These are phyloP conservation scores for Fusarium papillatum DNA, from an alignment of 2,329 filamentous ascomycete species.

Conservation along the genomic window DNA sequence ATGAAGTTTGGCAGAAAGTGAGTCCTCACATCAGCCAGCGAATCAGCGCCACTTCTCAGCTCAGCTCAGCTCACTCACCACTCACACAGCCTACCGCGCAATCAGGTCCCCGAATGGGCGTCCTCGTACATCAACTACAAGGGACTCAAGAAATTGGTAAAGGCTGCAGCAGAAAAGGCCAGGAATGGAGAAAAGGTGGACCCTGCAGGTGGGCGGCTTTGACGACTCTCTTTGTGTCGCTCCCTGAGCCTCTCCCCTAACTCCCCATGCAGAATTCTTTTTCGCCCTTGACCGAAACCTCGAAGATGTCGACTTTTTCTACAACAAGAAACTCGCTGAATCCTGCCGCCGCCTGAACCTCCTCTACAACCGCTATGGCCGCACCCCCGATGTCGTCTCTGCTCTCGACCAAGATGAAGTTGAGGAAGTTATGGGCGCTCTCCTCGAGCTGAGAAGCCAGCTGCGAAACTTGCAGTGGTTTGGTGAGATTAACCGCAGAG, in stretches of 20 bases:
- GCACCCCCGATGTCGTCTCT: conserved; percentile 75
- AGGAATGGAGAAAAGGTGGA: conserved; percentile 83
- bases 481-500: conserved; percentile 93
- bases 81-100: conserved; percentile 75
- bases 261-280: conserved; percentile 83
- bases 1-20: conserved; percentile 78
- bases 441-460: conserved; percentile 90
- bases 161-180: conserved; percentile 76
- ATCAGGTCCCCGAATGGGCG: conserved; percentile 91
- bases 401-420: conserved; percentile 89
- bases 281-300: conserved; percentile 96
- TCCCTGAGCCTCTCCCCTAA: conserved; percentile 48
- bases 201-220: conserved; percentile 82
- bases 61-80: conserved; percentile 25
- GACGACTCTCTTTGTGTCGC: conserved; percentile 43
- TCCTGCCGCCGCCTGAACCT: conserved; percentile 87
- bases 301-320: conserved; percentile 96
- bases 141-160: conserved; percentile 95
- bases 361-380: conserved; percentile 89
- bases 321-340: conserved; percentile 95
- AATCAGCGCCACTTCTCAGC: neutral
- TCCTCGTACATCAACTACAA: conserved; percentile 91
- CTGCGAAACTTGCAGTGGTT: conserved; percentile 97
- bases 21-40: conserved; percentile 42
- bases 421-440: conserved; percentile 90